Evolutionary conservation across 2,329 filamentous ascomycete genomes (phyloP).

Genomic region (Purpureocillium takamizusanense): DNA sequence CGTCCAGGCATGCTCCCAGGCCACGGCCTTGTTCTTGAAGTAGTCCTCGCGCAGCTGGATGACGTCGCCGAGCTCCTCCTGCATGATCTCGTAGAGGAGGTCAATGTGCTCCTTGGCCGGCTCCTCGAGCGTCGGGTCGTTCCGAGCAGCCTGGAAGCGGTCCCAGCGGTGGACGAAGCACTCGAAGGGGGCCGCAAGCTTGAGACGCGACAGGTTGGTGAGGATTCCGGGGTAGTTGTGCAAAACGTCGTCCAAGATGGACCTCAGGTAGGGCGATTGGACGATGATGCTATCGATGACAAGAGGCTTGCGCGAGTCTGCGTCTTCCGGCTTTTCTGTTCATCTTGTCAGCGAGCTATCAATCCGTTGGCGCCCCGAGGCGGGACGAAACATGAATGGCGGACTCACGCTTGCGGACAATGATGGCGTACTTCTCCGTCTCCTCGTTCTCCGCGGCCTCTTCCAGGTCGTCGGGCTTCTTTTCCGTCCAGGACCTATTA

Average conservation of each 20-base stretch:
- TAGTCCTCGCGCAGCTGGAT: conserved; percentile 43
- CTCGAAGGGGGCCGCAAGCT: conserved; percentile 51
- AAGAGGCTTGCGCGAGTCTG: conserved; percentile 50
- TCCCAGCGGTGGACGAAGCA: conserved; percentile 60
- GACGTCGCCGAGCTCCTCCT: conserved; percentile 39
- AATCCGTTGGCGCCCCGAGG: too few species aligned
- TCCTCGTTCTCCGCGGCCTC: conserved; percentile 52
- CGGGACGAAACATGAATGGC: too few species aligned
- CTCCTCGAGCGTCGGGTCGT: conserved; percentile 30
- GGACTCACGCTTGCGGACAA: conserved; percentile 41
- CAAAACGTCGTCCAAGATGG: conserved; percentile 44
- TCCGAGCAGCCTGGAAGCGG: conserved; percentile 29
- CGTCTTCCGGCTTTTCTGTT: conserved; percentile 34
- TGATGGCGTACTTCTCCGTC: conserved; percentile 51
- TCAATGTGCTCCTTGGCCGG: conserved; percentile 34
- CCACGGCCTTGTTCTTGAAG: conserved; percentile 42
- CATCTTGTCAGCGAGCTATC: too few species aligned
- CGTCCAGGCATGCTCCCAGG: conserved; percentile 44
- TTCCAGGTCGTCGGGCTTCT: conserved; percentile 43
- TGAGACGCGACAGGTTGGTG: conserved; percentile 48
- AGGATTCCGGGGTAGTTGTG: conserved; percentile 51
- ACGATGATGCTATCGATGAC: conserved; percentile 54
- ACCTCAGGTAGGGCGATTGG: conserved; percentile 53
- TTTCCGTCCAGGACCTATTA: conserved; percentile 44
- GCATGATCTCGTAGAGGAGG: conserved; percentile 36